Evolutionary conservation across 1,284 basidiomycete species (phyloP), one percentile per base, ranked within the genome.

Genomic region (Vanrija sp.): DNA sequence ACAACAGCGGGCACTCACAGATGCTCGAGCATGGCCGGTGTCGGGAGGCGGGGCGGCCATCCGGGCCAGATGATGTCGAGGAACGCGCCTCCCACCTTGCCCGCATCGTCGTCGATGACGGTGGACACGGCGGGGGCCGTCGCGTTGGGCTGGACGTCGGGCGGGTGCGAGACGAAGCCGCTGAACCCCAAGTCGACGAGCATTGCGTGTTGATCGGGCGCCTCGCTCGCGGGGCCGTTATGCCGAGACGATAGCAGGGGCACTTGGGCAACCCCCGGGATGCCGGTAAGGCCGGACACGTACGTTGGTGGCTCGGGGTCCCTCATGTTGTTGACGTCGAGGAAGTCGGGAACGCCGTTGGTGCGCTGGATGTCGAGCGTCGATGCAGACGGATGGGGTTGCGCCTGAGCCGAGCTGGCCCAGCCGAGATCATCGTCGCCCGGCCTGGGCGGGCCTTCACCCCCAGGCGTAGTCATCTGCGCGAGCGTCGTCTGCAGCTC

Each of bases 21-120:
- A 49, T 73, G 70, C 38, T 73, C 66, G 19, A 75, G 54, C 51
- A 74, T 58, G 7, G 64, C 64, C 7, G 69, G 74, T 3, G 67
- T 62, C 0, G 74, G 72, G 16, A 76, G 56, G 5, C 62, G 61
- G 9, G 64, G 60, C 6, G 69, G 66, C 73, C 73, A 75, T 1
- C 70, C 72, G 6, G 72, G 72, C 63, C 66, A 72, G 6, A 75
- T 43, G 9, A 73, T 44, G 18, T 67, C 68, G 37, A 66, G 41
- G 38, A 66, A 65, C 1, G 55, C 54, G 16, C 61, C 60, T n/a
- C 61, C 56, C 23, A 62, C 37, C 18, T 57, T 59, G 8, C 62
- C 65, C 2, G 64, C 57, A 23, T 63, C 64, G 19, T 51, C 53
- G 35, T 60, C 60, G 12, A 57, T 20, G 22, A 27, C 36, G 8